Evolutionary conservation across 306 rosid species (phyloP), one percentile per base, ranked within the genome.

Genomic region (Oxytropis ochrocephala): DNA sequence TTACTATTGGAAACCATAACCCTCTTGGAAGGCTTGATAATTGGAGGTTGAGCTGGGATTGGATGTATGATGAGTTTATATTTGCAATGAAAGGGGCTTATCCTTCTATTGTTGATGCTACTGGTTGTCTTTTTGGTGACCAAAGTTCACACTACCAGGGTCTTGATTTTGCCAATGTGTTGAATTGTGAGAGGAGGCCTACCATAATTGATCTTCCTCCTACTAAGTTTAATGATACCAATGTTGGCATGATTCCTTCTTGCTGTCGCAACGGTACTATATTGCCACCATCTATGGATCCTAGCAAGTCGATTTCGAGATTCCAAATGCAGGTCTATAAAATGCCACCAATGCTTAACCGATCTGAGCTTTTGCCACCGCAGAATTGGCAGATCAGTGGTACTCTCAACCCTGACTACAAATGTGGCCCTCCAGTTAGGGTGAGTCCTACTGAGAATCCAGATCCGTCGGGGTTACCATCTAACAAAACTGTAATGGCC

Each of bases 191-290:
- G 41, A 87, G 70, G 66, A 86, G 83, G 71, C 99, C 99, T 17
- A 86, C 99, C 8, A 79, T 91, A 39, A 64, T 89, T 61, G 99
- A 95, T 75, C 94, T 95, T 58, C 99, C 97, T 68, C 81, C 76
- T 8, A 86, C 97, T 4, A 87, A 70, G 85, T 86, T 80, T 78
- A 95, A 95, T 36, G 93, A 95, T 75, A 53, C 97, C 0, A 61
- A 14, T 57, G 60, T 91, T 46, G 99, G 99, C 36, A 24, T 59
- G 61, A 75, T 89, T 33, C 99, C 99, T 2, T 84, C 78, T 72
- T 95, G 99, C 69, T 95, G 99, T 83, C 82, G 97, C 38, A 95
- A 95, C 29, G 99, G 97, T 39, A 95, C 99, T 2, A 87, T 95
- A 77, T 79, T 95, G 87, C 99, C 99, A 0, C 83, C 84, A 0